These are phyloP conservation scores for Teratosphaeria gauchensis DNA, from an alignment of 2,329 filamentous ascomycete species.

Conservation along the genomic window DNA sequence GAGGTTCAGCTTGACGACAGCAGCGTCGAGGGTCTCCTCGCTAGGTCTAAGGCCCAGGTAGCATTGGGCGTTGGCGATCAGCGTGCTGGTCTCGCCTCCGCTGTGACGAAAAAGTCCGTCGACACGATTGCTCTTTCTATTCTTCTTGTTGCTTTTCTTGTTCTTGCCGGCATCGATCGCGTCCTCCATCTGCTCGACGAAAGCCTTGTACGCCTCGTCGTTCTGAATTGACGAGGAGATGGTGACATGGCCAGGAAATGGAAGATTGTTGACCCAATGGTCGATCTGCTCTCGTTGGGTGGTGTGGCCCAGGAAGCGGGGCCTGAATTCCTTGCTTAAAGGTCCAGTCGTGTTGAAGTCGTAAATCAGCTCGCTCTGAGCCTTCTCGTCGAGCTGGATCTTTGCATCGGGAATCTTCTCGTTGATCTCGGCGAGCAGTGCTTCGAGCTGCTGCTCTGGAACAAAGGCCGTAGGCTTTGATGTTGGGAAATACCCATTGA, in stretches of 20 bases:
- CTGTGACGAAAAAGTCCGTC: constrained; percentile 41
- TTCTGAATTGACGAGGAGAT: constrained; percentile 11
- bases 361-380: constrained; percentile 48
- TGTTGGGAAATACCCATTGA: constrained; percentile 10
- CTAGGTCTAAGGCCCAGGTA: background rate
- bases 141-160: constrained; percentile 36
- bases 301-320: constrained; percentile 57
- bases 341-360: constrained; percentile 49
- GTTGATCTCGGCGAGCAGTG: constrained; percentile 58
- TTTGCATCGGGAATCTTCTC: constrained; percentile 44
- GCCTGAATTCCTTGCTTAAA: constrained; percentile 50
- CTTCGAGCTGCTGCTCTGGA: constrained; percentile 53
- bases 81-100: constrained; percentile 50
- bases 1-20: background rate
- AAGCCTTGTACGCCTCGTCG: constrained; percentile 35
- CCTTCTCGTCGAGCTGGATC: constrained; percentile 46
- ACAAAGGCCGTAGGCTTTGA: constrained; percentile 56
- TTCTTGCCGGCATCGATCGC: constrained; percentile 42
- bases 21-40: background rate
- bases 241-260: constrained; percentile 10
- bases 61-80: constrained; percentile 46
- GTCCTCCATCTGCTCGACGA: constrained; percentile 46
- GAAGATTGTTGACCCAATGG: constrained; percentile 17
- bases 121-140: constrained; percentile 35
- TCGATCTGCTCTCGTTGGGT: constrained; percentile 37